phyloP scores from a whole-genome alignment of 768 basidiomycete species.

The Xerocomellus intermedius region DNA sequence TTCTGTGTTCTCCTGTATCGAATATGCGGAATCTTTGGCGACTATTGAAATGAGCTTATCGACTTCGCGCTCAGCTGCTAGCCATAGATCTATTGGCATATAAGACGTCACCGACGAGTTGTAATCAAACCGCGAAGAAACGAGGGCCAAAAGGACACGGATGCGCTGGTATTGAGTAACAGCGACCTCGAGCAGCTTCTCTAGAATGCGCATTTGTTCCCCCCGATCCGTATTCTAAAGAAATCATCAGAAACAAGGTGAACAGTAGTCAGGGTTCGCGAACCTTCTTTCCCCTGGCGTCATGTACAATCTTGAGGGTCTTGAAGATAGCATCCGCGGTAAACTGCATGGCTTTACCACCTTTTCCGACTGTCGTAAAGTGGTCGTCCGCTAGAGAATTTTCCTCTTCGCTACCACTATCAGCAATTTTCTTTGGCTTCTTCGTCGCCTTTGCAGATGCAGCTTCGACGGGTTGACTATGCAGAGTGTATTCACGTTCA shows the following conservation, averaged over 20 bases:
- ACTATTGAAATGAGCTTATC: constrained; percentile 85
- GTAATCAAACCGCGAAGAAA: constrained; percentile 97
- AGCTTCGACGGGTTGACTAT: constrained; percentile 47
- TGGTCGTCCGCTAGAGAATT: constrained; percentile 49
- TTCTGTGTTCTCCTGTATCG: constrained; percentile 80
- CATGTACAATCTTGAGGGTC: constrained; percentile 85
- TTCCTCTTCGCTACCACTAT: constrained; percentile 43
- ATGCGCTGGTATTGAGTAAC: constrained; percentile 90
- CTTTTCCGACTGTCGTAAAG: constrained; percentile 89
- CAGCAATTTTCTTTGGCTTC: constrained; percentile 34
- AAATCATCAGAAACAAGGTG: constrained; percentile 9
- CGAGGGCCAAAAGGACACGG: constrained; percentile 88
- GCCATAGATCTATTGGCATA: constrained; percentile 94
- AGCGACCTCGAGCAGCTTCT: constrained; percentile 82
- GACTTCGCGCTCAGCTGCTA: constrained; percentile 81
- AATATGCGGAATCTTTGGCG: constrained; percentile 66
- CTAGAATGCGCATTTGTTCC: constrained; percentile 91
- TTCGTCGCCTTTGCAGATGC: constrained; percentile 36
- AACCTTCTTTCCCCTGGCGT: constrained; percentile 96
- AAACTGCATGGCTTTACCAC: constrained; percentile 79
- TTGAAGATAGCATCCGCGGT: constrained; percentile 89
- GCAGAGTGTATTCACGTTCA: constrained; percentile 66
- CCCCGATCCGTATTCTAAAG: constrained; percentile 90
- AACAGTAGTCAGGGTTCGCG: constrained; percentile 9
- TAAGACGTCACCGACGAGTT: constrained; percentile 81